Conservation (phyloP, 1,284 basidiomycete genomes). For the Wallemia hederae region DNA sequence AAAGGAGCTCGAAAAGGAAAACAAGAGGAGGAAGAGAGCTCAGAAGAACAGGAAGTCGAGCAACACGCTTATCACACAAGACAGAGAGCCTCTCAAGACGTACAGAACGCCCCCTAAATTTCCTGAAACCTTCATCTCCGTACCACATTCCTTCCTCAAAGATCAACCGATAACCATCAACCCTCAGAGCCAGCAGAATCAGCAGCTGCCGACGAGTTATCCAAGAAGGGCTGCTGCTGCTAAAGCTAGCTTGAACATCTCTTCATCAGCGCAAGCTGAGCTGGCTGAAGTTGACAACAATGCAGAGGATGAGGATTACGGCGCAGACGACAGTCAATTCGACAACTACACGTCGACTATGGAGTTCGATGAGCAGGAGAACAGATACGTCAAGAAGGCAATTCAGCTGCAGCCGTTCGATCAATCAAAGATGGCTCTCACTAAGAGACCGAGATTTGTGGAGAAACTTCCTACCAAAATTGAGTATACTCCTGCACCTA, state of each 20-base stretch:
- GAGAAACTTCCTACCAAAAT: background rate
- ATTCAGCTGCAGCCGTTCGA: background rate
- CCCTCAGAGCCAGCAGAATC: background rate
- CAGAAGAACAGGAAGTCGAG: constrained; percentile 17
- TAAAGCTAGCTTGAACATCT: background rate
- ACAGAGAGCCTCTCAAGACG: constrained; percentile 74
- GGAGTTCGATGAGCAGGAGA: background rate
- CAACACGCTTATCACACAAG: constrained; percentile 28
- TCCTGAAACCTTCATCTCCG: background rate
- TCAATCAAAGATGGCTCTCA: background rate
- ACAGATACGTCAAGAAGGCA: background rate
- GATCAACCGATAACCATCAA: background rate
- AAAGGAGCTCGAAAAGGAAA: constrained; percentile 76
- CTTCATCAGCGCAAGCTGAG: background rate
- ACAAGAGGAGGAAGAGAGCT: constrained; percentile 46
- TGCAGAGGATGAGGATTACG: background rate
- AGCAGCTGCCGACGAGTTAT: background rate
- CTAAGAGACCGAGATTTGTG: background rate
- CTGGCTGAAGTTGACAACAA: background rate
- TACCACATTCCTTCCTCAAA: background rate
- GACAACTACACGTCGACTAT: background rate
- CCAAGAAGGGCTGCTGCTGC: background rate
- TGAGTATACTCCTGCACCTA: constrained; percentile 1
- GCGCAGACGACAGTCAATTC: background rate
- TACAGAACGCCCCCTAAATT: constrained; percentile 50